Base-by-base conservation (phyloP, 768 basidiomycete species). In the Hypholoma sublateritium region DNA sequence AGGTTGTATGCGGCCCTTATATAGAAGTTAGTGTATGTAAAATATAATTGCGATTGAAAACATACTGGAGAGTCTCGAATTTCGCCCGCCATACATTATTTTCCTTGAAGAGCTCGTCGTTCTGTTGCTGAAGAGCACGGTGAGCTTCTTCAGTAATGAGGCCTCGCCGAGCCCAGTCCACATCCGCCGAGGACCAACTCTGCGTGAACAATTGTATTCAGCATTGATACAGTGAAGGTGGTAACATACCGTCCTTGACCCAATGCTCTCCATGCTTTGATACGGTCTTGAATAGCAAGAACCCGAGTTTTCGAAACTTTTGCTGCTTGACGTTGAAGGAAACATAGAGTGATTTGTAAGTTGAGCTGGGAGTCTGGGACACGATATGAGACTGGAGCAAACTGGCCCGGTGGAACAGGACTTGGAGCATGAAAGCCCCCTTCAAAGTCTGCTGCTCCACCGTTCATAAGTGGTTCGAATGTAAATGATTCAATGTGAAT, bases 1-100 rank as follows among this genome's bases (percentile, higher is more conserved):
- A 35, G 28, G 24, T 43, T 53, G 42, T 53, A 53, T 53, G 52
- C 52, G 14, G 22, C 19, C 52, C 52, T 53, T 16, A 43, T 16
- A 39, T 4, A 22, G 28, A 45, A 43, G 28, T 53, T 32, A 53
- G 25, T 28, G n/a, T n/a, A n/a, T n/a, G 51, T 13, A 53, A 19
- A 37, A 43, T 34, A 53, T n/a, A 53, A 43, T 9, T n/a, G 12
- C 5, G 22, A 14, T 14, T 22, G 19, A 44, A 45, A 7, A 53
- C 52, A 17, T 44, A 53, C 52, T 53, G 52, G n/a, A 53, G 52
- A 21, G 52, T 53, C 19, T 53, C 52, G 28, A 53, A 53, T 17
- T 53, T 53, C 24, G 52, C 42, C 36, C 28, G 11, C 52, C 52
- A 53, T 5, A 32, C 36, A 32, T 3, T 4, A 17, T 28, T n/a